These are phyloP conservation scores for Lasiosphaeris hirsuta DNA, from an alignment of 495 filamentous ascomycete species.

Conservation along the genomic window DNA sequence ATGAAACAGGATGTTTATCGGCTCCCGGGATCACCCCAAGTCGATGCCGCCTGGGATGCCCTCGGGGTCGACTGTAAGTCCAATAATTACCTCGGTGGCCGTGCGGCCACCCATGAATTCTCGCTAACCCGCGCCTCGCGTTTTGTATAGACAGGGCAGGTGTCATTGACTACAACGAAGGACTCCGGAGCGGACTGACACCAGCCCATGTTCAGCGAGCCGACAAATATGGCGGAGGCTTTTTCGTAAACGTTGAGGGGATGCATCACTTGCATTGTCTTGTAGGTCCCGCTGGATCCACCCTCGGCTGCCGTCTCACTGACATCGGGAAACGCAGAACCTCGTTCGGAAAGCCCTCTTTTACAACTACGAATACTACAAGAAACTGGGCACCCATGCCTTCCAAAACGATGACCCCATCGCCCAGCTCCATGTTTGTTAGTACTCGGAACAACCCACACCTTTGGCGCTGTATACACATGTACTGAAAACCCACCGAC, in stretches of 20 bases:
- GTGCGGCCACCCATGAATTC: not conserved
- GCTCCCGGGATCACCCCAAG: conserved; percentile 47
- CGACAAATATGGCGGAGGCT: conserved; percentile 52
- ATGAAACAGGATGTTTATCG: conserved; percentile 41
- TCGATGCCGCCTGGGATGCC: conserved; percentile 57
- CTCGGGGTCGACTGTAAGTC: conserved; percentile 46
- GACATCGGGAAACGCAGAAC: conserved; percentile 29
- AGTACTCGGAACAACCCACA: not conserved
- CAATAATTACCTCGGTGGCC: not conserved
- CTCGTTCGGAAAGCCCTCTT: conserved; percentile 53
- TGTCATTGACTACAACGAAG: conserved; percentile 18
- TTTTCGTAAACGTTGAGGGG: conserved; percentile 53
- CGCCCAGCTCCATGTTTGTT: conserved; percentile 45
- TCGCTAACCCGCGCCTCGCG: not conserved
- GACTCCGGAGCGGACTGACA: conserved; percentile 33
- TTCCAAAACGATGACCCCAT: conserved; percentile 51
- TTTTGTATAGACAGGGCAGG: conserved; percentile 12
- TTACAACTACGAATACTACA: conserved; percentile 58
- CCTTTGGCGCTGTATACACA: not conserved
- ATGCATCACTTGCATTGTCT: conserved; percentile 58
- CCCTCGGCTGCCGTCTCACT: not conserved
- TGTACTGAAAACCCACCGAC: not conserved
- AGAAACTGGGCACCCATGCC: conserved; percentile 39
- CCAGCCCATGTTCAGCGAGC: conserved; percentile 50
- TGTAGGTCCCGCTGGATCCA: conserved; percentile 18